Evolutionary conservation across 2,329 filamentous ascomycete species (phyloP).

Genomic region (Onygenales sp.): DNA sequence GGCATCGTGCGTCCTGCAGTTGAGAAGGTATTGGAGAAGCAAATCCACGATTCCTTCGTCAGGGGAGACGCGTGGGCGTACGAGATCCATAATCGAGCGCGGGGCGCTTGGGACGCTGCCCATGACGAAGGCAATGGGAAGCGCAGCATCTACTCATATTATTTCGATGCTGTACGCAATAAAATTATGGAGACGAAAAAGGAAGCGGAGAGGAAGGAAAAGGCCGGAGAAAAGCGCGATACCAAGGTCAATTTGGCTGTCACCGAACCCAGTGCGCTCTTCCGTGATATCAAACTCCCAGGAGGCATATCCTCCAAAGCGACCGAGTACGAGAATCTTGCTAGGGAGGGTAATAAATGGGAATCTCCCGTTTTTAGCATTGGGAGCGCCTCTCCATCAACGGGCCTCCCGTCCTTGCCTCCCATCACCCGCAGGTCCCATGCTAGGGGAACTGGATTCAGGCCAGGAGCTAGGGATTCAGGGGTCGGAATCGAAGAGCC

Average conservation of each 20-base stretch:
- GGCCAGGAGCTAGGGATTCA: constrained; percentile 14
- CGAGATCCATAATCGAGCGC: constrained; percentile 72
- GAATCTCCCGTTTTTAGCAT: constrained; percentile 89
- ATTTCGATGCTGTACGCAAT: constrained; percentile 65
- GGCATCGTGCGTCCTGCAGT: constrained; percentile 75
- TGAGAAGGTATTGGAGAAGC: constrained; percentile 79
- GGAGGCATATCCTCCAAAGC: constrained; percentile 88
- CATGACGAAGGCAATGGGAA: constrained; percentile 61
- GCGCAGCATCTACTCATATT: constrained; percentile 79
- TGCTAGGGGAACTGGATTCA: constrained; percentile 18
- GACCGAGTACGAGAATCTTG: constrained; percentile 83
- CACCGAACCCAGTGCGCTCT: constrained; percentile 82
- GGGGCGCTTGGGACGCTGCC: constrained; percentile 58
- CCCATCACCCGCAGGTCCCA: constrained; percentile 52
- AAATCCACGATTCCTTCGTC: constrained; percentile 73
- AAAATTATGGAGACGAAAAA: constrained; percentile 65
- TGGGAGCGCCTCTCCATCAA: constrained; percentile 64
- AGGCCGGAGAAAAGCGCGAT: constrained; percentile 42
- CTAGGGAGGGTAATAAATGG: constrained; percentile 84
- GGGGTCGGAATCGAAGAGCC: not conserved
- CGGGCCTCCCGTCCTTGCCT: constrained; percentile 53
- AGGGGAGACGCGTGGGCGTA: constrained; percentile 65
- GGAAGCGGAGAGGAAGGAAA: constrained; percentile 64
- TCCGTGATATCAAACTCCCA: constrained; percentile 77
- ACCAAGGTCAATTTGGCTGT: constrained; percentile 75